phyloP scores from a whole-genome alignment of 495 filamentous ascomycete genomes.

The Aspergillus saccharolyticus region DNA sequence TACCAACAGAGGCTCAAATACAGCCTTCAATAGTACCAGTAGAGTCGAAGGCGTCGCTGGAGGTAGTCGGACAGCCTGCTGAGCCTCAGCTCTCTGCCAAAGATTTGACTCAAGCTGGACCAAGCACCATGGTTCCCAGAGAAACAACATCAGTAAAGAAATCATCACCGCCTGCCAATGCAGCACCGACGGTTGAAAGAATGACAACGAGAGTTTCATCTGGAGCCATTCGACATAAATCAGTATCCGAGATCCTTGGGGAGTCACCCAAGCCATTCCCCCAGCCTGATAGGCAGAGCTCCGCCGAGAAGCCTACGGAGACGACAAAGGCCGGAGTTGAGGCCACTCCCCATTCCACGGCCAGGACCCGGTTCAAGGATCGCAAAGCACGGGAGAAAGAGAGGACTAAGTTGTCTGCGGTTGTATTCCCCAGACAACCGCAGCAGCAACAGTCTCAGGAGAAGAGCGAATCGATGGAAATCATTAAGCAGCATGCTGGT shows the following conservation, averaged over 20 bases:
- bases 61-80: not conserved
- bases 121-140: constrained; percentile 5
- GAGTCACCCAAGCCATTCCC: constrained; percentile 49
- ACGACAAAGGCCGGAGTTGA: constrained; percentile 22
- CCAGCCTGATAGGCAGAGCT: constrained; percentile 28
- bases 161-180: constrained; percentile 19
- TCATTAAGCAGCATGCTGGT: constrained; percentile 38
- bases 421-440: constrained; percentile 66
- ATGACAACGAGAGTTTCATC: constrained; percentile 63
- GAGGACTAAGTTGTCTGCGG: constrained; percentile 64
- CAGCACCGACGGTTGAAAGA: constrained; percentile 40
- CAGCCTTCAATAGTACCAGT: constrained; percentile 1
- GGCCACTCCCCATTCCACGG: constrained; percentile 40
- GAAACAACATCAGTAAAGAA: constrained; percentile 20
- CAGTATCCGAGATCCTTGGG: constrained; percentile 66
- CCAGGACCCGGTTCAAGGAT: constrained; percentile 49
- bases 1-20: constrained; percentile 19
- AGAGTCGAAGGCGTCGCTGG: constrained; percentile 16
- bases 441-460: constrained; percentile 31
- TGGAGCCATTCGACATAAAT: constrained; percentile 65
- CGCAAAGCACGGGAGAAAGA: constrained; percentile 56
- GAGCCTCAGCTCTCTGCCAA: constrained; percentile 19
- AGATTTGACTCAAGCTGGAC: constrained; percentile 11
- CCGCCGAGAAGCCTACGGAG: constrained; percentile 22
- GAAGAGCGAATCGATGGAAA: constrained; percentile 32